Evolutionary conservation across 352 stramenopile species (phyloP).

Genomic region (Phytophthora sp.): DNA sequence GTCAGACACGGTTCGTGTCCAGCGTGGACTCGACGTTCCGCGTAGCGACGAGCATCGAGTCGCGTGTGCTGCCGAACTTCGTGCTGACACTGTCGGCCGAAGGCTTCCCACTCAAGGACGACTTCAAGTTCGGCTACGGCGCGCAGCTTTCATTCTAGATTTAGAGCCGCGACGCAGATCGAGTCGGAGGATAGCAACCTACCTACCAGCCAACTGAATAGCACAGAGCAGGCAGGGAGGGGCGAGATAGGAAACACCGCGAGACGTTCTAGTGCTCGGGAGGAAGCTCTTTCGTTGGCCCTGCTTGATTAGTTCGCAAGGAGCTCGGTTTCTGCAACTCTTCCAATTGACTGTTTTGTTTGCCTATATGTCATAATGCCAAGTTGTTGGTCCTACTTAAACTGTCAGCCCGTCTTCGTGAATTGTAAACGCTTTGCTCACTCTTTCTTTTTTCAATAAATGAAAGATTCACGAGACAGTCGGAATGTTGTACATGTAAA

Average conservation of each 20-base stretch:
- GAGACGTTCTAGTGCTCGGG: conserved; percentile 1
- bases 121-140: conserved; percentile 92
- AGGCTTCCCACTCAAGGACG: conserved; percentile 86
- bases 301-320: conserved; percentile 22
- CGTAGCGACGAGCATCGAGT: conserved; percentile 83
- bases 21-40: conserved; percentile 85
- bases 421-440: too few species aligned
- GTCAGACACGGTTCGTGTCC: conserved; percentile 85
- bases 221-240: conserved; percentile 20
- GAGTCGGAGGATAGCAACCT: conserved; percentile 31
- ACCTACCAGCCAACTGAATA: conserved; percentile 32
- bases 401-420: too few species aligned
- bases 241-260: conserved; percentile 16
- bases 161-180: conserved; percentile 28
- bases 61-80: conserved; percentile 88
- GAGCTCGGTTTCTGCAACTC: conserved; percentile 32
- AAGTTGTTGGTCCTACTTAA: too few species aligned
- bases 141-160: conserved; percentile 89
- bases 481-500: too few species aligned
- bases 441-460: too few species aligned
- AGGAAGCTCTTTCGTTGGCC: conserved; percentile 16
- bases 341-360: conserved; percentile 36
- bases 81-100: conserved; percentile 85
- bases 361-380: conserved; percentile 10
- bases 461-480: too few species aligned